Evolutionary conservation across 306 rosid species (phyloP).

Genomic region (Rosa persica): DNA sequence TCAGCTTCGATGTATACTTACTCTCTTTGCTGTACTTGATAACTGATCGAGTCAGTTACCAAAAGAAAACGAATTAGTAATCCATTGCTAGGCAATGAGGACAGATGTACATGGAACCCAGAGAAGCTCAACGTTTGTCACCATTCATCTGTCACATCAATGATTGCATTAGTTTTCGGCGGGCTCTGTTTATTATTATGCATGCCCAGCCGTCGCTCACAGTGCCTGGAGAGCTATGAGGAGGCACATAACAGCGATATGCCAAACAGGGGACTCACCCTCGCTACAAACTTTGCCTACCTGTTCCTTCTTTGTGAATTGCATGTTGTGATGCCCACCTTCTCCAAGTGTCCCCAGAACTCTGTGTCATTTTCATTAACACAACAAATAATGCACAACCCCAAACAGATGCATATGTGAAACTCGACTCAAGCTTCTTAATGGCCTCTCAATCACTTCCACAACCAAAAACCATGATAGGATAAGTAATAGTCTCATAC

Average conservation of each 20-base stretch:
- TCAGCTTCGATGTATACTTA: not conserved
- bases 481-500: not conserved
- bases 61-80: not conserved
- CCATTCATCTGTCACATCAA: slow-evolving; percentile 1
- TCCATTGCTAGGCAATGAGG: not conserved
- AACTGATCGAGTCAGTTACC: not conserved
- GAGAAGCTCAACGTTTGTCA: not conserved
- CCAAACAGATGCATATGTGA: not conserved
- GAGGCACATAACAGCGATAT: slow-evolving; percentile 10
- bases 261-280: not conserved
- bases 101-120: slow-evolving; percentile 10
- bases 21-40: not conserved
- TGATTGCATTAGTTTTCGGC: not conserved
- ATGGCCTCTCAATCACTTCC: not conserved
- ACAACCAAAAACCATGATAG: not conserved
- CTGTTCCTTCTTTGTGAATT: not conserved
- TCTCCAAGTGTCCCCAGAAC: not conserved
- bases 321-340: not conserved
- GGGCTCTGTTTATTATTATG: not conserved
- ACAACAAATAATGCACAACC: slow-evolving; percentile 8
- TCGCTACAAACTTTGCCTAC: not conserved
- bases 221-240: not conserved
- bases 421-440: not conserved
- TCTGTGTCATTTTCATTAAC: slow-evolving; percentile 1
- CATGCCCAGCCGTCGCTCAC: not conserved